Percentiles rank a stretch among this genome's conserved stretches.
These are phyloP conservation scores for Saccharum hybrid DNA, from an alignment of 202 grass and related monocot species.

Conservation along the genomic window DNA sequence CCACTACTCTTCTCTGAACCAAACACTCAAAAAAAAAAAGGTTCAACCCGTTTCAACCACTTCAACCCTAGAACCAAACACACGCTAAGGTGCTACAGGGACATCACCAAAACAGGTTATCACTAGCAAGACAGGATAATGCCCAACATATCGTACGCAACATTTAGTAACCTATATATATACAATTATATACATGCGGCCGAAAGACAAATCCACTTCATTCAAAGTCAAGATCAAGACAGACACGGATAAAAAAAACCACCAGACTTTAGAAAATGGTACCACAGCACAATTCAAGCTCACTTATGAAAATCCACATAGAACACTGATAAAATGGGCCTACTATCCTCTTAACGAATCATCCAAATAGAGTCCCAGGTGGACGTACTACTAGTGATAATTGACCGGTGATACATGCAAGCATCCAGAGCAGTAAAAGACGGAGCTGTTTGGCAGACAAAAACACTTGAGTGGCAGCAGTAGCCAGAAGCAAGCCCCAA, in stretches of 20 bases:
- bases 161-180: background rate
- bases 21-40: no score
- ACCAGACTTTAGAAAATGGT: background rate
- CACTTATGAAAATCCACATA: slow-evolving; percentile 15
- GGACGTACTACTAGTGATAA: slow-evolving; percentile 11
- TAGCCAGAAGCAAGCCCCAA: slow-evolving; percentile 24
- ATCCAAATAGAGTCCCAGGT: slow-evolving; percentile 23
- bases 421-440: slow-evolving; percentile 36
- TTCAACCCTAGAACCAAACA: background rate
- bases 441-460: slow-evolving; percentile 9
- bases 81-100: background rate
- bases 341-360: slow-evolving; percentile 37
- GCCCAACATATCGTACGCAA: no score
- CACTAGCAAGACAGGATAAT: background rate
- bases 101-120: background rate
- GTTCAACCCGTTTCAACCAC: no score
- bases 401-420: slow-evolving; percentile 19
- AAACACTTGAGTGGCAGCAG: background rate
- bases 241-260: slow-evolving; percentile 7
- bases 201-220: slow-evolving; percentile 5
- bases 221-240: background rate
- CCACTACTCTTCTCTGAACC: no score
- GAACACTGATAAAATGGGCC: background rate
- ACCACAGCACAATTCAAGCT: slow-evolving; percentile 30
- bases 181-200: background rate